phyloP scores from a whole-genome alignment of 2,329 filamentous ascomycete genomes.

The Pseudogymnoascus sp. region DNA sequence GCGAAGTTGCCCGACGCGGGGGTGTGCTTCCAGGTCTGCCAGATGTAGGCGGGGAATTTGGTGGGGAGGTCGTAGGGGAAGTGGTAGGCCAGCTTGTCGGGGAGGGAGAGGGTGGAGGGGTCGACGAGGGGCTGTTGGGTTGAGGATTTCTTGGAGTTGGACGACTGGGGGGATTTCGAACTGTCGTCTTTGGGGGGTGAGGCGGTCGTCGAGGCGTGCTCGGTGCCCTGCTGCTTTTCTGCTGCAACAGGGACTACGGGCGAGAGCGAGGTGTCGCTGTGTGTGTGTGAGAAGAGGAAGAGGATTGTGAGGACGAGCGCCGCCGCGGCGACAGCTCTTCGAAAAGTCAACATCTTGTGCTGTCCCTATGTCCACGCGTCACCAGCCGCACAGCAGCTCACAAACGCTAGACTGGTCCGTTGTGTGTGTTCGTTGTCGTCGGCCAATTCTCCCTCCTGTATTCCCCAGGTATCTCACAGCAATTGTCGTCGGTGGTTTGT shows the following conservation, averaged over 20 bases:
- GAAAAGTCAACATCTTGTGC: slow-evolving; percentile 65
- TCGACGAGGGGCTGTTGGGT: slow-evolving; percentile 23
- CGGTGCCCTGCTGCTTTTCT: slow-evolving; percentile 23
- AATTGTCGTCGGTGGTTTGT: neutral
- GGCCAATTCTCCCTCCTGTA: neutral
- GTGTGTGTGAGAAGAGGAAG: slow-evolving; percentile 58
- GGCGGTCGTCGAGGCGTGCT: slow-evolving; percentile 22
- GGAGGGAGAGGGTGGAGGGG: slow-evolving; percentile 37
- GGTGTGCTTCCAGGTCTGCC: slow-evolving; percentile 96
- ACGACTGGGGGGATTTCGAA: slow-evolving; percentile 5
- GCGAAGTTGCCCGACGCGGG: slow-evolving; percentile 69
- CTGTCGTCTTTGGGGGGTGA: slow-evolving; percentile 8
- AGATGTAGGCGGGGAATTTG: slow-evolving; percentile 96
- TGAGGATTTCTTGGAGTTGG: slow-evolving; percentile 48
- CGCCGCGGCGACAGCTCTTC: slow-evolving; percentile 65
- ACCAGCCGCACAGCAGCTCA: slow-evolving; percentile 1
- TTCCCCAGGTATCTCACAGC: neutral
- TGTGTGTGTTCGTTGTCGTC: neutral
- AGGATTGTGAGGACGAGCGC: slow-evolving; percentile 60
- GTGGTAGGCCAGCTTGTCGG: slow-evolving; percentile 80
- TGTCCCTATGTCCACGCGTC: neutral
- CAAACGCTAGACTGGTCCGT: neutral
- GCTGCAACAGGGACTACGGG: neutral
- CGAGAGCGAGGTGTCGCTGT: slow-evolving; percentile 28
- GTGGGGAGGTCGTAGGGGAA: slow-evolving; percentile 83